A percentile compares a stretch with the other conserved stretches of the same genome.
phyloP scores from a whole-genome alignment of 768 basidiomycete species.

The Tricholoma bakamatsutake region DNA sequence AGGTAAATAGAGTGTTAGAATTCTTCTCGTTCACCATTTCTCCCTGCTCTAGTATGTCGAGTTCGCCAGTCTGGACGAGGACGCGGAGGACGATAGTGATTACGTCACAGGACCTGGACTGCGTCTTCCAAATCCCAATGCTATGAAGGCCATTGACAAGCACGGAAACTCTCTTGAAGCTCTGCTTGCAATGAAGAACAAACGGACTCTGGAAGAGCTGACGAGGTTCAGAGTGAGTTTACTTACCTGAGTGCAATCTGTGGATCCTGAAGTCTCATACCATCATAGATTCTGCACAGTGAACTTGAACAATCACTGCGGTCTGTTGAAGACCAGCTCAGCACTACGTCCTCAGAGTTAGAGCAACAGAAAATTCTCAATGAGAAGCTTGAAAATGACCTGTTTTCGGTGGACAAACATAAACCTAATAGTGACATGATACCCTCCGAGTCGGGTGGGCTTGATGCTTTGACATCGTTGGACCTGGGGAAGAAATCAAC shows the following conservation, averaged over 20 bases:
- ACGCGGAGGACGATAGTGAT: slow-evolving; percentile 53
- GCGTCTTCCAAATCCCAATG: slow-evolving; percentile 84
- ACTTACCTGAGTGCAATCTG: background rate
- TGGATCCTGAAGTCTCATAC: background rate
- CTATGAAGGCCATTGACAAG: slow-evolving; percentile 71
- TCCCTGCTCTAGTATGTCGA: slow-evolving; percentile 73
- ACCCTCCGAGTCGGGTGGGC: slow-evolving; percentile 24
- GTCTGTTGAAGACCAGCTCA: slow-evolving; percentile 51
- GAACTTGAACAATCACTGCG: slow-evolving; percentile 73
- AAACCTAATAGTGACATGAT: slow-evolving; percentile 28
- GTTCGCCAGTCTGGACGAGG: slow-evolving; percentile 84
- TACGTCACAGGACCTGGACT: slow-evolving; percentile 42
- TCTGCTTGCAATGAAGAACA: slow-evolving; percentile 90
- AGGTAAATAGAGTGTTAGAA: slow-evolving; percentile 42
- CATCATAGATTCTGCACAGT: slow-evolving; percentile 64
- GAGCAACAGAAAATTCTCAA: slow-evolving; percentile 76
- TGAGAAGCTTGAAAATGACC: slow-evolving; percentile 88
- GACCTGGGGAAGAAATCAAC: slow-evolving; percentile 57
- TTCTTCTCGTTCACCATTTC: background rate
- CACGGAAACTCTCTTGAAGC: slow-evolving; percentile 83
- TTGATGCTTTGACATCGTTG: slow-evolving; percentile 66
- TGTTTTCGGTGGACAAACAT: slow-evolving; percentile 73
- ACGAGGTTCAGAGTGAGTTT: slow-evolving; percentile 76
- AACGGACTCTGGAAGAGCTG: slow-evolving; percentile 85
- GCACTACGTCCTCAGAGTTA: slow-evolving; percentile 55